These are phyloP conservation scores for Sclerotinia spermophila DNA, from an alignment of 2,329 filamentous ascomycete genomes.

Conservation along the genomic window DNA sequence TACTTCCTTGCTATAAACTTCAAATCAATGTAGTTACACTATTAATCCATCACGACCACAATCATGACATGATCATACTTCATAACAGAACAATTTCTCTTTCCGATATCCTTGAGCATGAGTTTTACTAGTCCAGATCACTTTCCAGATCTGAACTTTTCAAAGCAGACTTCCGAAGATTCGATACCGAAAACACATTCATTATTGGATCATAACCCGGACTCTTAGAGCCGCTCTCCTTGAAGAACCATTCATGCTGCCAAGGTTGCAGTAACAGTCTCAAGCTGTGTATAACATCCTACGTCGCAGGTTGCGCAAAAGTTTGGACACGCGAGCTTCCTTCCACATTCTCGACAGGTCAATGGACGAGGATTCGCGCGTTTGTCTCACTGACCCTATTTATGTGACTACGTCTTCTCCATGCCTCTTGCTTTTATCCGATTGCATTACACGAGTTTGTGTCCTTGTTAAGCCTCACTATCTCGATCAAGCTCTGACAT, in stretches of 20 bases:
- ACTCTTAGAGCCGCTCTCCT: neutral
- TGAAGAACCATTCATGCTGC: neutral
- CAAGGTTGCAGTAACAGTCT: conserved; percentile 22
- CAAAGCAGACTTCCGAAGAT: neutral
- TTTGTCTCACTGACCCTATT: neutral
- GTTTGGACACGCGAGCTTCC: neutral
- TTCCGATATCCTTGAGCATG: neutral
- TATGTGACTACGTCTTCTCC: neutral
- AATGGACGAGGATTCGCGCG: neutral
- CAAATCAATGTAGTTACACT: neutral
- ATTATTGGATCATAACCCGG: neutral
- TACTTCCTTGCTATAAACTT: neutral
- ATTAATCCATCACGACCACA: neutral
- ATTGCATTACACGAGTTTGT: neutral
- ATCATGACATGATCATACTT: neutral
- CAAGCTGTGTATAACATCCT: conserved; percentile 20
- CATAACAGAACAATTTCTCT: no score
- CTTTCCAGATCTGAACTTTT: neutral
- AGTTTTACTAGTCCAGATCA: neutral
- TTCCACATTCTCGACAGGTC: neutral
- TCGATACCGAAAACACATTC: neutral
- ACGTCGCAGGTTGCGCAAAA: conserved; percentile 24
- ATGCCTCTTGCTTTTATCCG: neutral
- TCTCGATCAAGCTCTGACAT: neutral
- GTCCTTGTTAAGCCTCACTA: neutral